Evolutionary conservation across 495 filamentous ascomycete species (phyloP).

Genomic region (Aspergillus coremiiformis): DNA sequence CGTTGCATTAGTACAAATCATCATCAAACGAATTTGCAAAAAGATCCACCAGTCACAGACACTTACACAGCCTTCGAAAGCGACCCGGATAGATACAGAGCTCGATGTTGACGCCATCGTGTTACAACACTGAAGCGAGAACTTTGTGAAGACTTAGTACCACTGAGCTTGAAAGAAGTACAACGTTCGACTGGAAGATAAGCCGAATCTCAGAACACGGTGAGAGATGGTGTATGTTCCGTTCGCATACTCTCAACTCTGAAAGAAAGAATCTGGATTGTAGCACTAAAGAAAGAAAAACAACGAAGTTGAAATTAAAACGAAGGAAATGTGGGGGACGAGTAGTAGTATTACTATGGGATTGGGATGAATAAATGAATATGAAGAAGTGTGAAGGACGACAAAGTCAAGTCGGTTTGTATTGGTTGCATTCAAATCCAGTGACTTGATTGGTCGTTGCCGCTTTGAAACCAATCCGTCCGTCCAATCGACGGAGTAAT

Average conservation of each 20-base stretch:
- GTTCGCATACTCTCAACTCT: background rate
- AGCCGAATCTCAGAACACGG: background rate
- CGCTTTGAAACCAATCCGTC: background rate
- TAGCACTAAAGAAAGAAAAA: background rate
- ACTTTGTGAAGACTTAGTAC: background rate
- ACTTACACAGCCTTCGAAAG: conserved; percentile 77
- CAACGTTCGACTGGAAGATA: too few species aligned
- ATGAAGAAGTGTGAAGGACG: background rate
- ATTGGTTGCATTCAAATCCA: background rate
- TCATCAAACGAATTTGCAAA: too few species aligned
- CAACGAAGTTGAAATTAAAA: background rate
- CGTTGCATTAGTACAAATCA: conserved; percentile 14
- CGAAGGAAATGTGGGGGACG: background rate
- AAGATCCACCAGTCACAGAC: too few species aligned
- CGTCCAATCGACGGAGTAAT: background rate
- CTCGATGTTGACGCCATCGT: conserved; percentile 7
- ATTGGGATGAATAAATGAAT: background rate
- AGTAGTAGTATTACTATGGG: background rate
- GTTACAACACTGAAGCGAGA: background rate
- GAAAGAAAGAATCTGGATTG: too few species aligned
- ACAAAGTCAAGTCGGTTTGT: background rate
- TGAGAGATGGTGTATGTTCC: background rate
- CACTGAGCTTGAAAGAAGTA: too few species aligned
- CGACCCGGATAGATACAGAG: conserved; percentile 40
- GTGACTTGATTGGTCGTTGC: background rate